Conservation (phyloP, 2,329 filamentous ascomycete species). For the Penicillium aurantiogriseum region DNA sequence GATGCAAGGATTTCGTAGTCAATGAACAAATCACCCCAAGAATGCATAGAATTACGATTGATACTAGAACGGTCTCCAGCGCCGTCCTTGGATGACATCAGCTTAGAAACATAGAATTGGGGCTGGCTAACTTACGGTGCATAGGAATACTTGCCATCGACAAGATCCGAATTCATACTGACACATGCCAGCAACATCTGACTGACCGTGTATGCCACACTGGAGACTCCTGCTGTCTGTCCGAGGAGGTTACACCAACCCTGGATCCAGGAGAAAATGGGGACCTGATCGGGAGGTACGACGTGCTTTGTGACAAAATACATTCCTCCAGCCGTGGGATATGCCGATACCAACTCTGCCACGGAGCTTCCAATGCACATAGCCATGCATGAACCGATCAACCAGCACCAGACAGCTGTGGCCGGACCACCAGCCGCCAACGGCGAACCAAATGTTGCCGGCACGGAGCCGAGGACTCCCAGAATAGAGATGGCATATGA, state of each 20-base stretch:
- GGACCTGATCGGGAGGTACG: constrained; percentile 59
- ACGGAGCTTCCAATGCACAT: constrained; percentile 64
- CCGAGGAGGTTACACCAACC: constrained; percentile 68
- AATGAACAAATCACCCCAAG: constrained; percentile 63
- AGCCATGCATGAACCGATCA: constrained; percentile 63
- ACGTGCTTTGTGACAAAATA: constrained; percentile 68
- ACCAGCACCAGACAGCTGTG: constrained; percentile 65
- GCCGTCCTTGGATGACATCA: constrained; percentile 48
- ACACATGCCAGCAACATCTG: constrained; percentile 63
- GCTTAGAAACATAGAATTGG: neutral
- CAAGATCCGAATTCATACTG: constrained; percentile 59
- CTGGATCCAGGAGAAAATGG: constrained; percentile 64
- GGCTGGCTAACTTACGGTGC: constrained; percentile 50
- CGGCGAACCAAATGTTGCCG: constrained; percentile 61
- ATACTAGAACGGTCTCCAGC: constrained; percentile 57
- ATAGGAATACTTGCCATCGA: constrained; percentile 54
- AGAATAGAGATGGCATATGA: constrained; percentile 66
- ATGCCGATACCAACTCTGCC: constrained; percentile 64
- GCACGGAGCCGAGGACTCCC: constrained; percentile 64
- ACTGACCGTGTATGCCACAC: constrained; percentile 61
- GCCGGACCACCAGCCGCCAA: constrained; percentile 60
- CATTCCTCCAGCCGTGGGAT: constrained; percentile 67
- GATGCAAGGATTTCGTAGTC: constrained; percentile 59
- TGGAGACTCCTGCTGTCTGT: constrained; percentile 62
- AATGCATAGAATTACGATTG: constrained; percentile 55